A percentile compares a stretch with the other conserved stretches of the same genome.
Evolutionary conservation across 352 stramenopile species (phyloP).

Genomic region (Stephanocyclus meneghinianus): DNA sequence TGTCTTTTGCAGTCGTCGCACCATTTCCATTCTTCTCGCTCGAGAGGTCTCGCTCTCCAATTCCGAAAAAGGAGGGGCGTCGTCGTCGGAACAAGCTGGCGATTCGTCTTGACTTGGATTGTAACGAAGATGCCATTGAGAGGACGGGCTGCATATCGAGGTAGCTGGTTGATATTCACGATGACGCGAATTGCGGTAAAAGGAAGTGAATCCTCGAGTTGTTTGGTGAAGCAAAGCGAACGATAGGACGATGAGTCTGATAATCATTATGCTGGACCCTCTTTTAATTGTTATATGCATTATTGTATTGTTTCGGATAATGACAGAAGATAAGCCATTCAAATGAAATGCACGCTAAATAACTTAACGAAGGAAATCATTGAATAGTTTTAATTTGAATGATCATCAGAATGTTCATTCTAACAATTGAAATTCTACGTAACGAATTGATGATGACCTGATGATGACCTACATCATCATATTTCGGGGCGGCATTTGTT

Average conservation of each 20-base stretch:
- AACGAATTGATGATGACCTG: too few species aligned
- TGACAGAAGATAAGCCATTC: too few species aligned
- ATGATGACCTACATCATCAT: too few species aligned
- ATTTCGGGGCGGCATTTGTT: too few species aligned
- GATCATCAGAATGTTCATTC: too few species aligned
- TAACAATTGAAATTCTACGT: too few species aligned
- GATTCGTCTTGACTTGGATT: not conserved
- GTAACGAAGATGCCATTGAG: not conserved
- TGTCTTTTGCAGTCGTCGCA: conserved; percentile 31
- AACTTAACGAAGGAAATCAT: too few species aligned
- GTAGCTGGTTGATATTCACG: not conserved
- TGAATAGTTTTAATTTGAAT: too few species aligned
- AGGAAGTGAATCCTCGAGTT: not conserved
- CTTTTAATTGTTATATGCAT: too few species aligned
- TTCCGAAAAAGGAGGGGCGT: conserved; percentile 34
- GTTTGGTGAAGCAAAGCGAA: not conserved
- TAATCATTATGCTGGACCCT: too few species aligned
- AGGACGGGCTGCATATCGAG: not conserved
- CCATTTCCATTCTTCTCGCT: conserved; percentile 39
- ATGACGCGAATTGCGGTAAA: not conserved
- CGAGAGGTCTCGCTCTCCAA: conserved; percentile 20
- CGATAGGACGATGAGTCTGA: not conserved
- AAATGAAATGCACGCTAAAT: too few species aligned
- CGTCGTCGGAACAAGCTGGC: conserved; percentile 21
- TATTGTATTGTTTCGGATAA: too few species aligned